phyloP scores from a whole-genome alignment of 441 rosid species.

The Croton setiger region DNA sequence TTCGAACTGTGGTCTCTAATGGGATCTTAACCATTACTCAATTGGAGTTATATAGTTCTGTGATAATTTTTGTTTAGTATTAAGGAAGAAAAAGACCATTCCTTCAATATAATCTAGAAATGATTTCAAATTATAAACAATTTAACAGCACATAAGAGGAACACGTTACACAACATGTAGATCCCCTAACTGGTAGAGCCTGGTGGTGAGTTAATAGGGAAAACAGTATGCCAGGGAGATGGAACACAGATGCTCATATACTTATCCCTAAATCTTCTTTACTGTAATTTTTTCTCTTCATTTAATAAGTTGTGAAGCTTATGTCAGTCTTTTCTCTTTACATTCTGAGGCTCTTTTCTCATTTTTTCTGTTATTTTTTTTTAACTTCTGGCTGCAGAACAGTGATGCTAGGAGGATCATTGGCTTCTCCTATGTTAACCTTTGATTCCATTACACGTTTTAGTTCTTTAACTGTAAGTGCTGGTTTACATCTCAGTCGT shows the following conservation, averaged over 20 bases:
- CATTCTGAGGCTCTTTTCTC: not conserved
- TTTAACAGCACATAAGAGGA: not conserved
- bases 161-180: not conserved
- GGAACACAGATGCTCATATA: not conserved
- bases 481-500: conserved; percentile 12
- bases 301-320: not conserved
- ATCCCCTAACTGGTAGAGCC: not conserved
- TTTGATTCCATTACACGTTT: conserved; percentile 27
- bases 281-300: not conserved
- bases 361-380: not conserved
- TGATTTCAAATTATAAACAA: not conserved
- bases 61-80: not conserved
- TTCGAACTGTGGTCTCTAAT: not conserved
- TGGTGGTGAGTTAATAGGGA: not conserved
- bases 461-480: conserved; percentile 34
- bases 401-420: conserved; percentile 58
- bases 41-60: not conserved
- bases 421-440: conserved; percentile 48
- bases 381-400: conserved; percentile 12
- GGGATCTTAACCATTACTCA: not conserved
- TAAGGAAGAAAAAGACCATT: not conserved
- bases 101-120: not conserved
- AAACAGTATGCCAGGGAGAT: not conserved
- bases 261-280: not conserved
- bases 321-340: not conserved